Evolutionary conservation across 2,329 filamentous ascomycete species (phyloP), one percentile per base, ranked within the genome.

Genomic region (Clonostachys rosea): DNA sequence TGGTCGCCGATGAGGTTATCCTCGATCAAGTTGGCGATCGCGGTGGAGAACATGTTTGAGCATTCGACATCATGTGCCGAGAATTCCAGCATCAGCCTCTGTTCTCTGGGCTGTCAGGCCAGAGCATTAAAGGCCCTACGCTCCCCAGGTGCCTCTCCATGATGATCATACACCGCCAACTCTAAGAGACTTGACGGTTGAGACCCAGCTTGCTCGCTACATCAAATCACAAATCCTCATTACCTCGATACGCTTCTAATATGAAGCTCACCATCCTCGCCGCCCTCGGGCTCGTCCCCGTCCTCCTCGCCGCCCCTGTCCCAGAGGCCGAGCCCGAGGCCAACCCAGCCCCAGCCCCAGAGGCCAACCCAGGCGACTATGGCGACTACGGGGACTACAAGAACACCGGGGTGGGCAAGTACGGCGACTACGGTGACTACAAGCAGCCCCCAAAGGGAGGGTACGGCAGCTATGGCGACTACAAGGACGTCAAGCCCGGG

Each of bases 241-340:
- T 9, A 3, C 8, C 6, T 30, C 24, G 24, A 10, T 10, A 30
- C 24, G 24, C 24, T 10, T 30, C 24, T 3, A 30, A 47, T 6
- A 66, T 66, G 64, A 66, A 63, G 57, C 46, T 64, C 35, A 50
- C 57, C 34, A 35, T 53, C 44, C 40, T 58, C 41, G 47, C 57
- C 40, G 43, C 64, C 33, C 46, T 62, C 44, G 51, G 58, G 41
- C 50, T 55, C 43, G 46, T 55, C 34, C 50, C 55, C 14, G 61
- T 56, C 30, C 49, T 50, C 36, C 36, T 63, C 10, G 56, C 58
- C 5, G 55, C 57, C 16, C 59, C 61, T 13, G 58, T 54, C 13
- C 48, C 59, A 2, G 55, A 52, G 18, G 49, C 58, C 11, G 50
- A 54, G 8, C 47, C 52, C 8, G 47, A 41, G 3, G 44, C 50